Conservation (phyloP, 2,329 filamentous ascomycete genomes). For the Bertia moriformis region DNA sequence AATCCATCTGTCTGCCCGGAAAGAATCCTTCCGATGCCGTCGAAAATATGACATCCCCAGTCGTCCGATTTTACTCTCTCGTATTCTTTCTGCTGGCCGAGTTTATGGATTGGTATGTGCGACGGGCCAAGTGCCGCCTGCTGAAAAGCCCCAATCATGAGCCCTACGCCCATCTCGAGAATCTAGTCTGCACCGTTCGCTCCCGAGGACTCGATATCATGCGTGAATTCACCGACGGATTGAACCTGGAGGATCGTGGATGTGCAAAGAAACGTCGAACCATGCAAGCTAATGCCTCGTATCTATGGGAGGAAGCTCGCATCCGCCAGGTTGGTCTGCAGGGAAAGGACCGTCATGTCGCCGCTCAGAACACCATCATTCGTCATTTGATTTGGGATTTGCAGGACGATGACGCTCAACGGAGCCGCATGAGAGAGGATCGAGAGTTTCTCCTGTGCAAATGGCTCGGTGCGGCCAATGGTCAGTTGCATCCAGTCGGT, state of each 20-base stretch:
- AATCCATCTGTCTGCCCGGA: conserved; percentile 4
- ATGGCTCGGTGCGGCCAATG: conserved; percentile 8
- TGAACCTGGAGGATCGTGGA: not conserved
- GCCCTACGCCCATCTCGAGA: conserved; percentile 15
- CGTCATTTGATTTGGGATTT: conserved; percentile 20
- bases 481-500: not conserved
- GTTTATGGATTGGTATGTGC: conserved; percentile 20
- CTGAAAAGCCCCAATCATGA: conserved; percentile 18
- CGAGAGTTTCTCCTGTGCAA: not conserved
- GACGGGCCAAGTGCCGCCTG: conserved; percentile 15
- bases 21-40: conserved; percentile 5
- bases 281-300: not conserved
- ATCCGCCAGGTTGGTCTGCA: conserved; percentile 14
- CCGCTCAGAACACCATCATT: conserved; percentile 17
- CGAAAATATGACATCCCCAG: too few relatives aligned
- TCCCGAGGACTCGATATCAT: not conserved
- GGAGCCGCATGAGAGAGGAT: conserved; percentile 7
- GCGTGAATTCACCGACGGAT: not conserved
- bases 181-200: conserved; percentile 10
- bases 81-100: conserved; percentile 18
- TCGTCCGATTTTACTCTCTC: conserved; percentile 16
- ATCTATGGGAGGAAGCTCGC: conserved; percentile 4
- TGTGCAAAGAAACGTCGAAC: not conserved
- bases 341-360: conserved; percentile 13
- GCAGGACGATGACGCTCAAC: conserved; percentile 14